Base-by-base conservation (phyloP, 2,329 filamentous ascomycete species). In the Aspergillus niger region DNA sequence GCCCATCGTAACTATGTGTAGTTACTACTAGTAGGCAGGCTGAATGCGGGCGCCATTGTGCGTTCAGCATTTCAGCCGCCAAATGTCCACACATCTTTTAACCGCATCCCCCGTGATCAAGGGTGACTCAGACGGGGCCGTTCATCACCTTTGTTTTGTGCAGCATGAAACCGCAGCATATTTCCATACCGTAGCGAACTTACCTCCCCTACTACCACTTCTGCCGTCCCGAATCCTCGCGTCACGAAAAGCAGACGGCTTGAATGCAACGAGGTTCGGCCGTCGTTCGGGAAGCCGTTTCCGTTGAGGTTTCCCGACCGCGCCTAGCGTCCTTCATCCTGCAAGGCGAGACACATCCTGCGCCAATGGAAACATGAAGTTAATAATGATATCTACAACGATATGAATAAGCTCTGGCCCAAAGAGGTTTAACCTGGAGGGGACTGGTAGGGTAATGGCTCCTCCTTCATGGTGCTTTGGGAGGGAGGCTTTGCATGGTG, bases 261-360 rank as follows among this genome's bases (percentile, higher is more conserved):
- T 28, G 26, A 50, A 17, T 30, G 47, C 39, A 20, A 17, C 48
- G 15, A 28, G 43, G 24, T 47, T 48, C 41, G 57, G 57, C 49
- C 50, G 38, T 55, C 39, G 43, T 55, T 63, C 58, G 55, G 59
- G 59, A 59, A 56, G 59, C 59, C 56, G 59, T 59, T 52, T 56
- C 38, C 50, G 58, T 53, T 53, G 39, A 5, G 13, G 17, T 62
- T 52, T 60, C 55, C 58, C 50, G 58, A 55, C 58, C 24, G 20
- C 54, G 32, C 47, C 54, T 60, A 60, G 58, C 53, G 58, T 57
- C 32, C 11, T 13, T 36, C 52, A 36, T 22, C 20, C 49, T 60
- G 53, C 53, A 62, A 62, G 41, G 60, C 22, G 15, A 60, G 55
- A 53, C 41, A 44, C 36, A 8, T 44, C 20, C 30, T 52, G 44